These are phyloP conservation scores for Carpinus fangiana DNA, from an alignment of 306 rosid genomes.

Conservation along the genomic window DNA sequence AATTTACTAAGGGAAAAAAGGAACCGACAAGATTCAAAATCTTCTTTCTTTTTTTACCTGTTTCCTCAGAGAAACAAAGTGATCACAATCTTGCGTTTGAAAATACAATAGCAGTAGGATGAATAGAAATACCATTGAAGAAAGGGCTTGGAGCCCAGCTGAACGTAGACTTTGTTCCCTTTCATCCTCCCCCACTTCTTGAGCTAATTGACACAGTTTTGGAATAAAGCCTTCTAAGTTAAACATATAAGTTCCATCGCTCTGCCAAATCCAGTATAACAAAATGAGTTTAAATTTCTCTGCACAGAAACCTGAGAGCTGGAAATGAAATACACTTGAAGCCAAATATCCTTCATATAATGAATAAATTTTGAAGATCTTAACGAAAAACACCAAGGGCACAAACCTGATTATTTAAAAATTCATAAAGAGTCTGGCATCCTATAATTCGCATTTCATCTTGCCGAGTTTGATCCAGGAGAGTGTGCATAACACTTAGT, in stretches of 20 bases:
- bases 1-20: background rate
- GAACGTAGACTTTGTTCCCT: slow-evolving; percentile 49
- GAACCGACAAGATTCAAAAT: background rate
- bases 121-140: slow-evolving; percentile 73
- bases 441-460: slow-evolving; percentile 90
- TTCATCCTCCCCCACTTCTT: slow-evolving; percentile 79
- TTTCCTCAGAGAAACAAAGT: slow-evolving; percentile 11
- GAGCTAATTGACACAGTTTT: slow-evolving; percentile 81
- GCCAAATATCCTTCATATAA: slow-evolving; percentile 12
- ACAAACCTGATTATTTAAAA: slow-evolving; percentile 89
- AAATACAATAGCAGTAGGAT: slow-evolving; percentile 9
- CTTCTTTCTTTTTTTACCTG: background rate
- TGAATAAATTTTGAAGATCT: slow-evolving; percentile 7
- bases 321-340: slow-evolving; percentile 9
- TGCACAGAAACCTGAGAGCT: slow-evolving; percentile 2
- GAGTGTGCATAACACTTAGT: slow-evolving; percentile 74
- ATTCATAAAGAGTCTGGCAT: slow-evolving; percentile 79
- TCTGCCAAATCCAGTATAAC: slow-evolving; percentile 45
- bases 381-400: slow-evolving; percentile 4
- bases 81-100: too few relatives aligned
- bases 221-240: slow-evolving; percentile 81
- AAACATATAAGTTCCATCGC: slow-evolving; percentile 75
- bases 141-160: slow-evolving; percentile 78
- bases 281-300: slow-evolving; percentile 21
- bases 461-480: slow-evolving; percentile 86